Evolutionary conservation across 495 filamentous ascomycete species (phyloP), one percentile per base, ranked within the genome.

Genomic region (Lasiosphaeria miniovina): DNA sequence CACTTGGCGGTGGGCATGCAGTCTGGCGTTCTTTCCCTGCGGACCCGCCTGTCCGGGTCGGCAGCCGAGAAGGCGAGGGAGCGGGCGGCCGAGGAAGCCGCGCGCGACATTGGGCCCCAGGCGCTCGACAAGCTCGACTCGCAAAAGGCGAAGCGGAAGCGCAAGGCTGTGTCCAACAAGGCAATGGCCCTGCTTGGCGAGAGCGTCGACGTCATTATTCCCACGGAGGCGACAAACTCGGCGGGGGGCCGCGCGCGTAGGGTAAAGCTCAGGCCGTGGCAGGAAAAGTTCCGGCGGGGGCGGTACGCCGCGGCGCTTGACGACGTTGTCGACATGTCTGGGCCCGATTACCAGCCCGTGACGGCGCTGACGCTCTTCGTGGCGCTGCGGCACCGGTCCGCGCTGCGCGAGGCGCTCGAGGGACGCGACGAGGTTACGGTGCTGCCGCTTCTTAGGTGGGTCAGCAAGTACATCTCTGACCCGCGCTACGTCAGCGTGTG

Each of bases 1-100:
- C 94, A 99, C 74, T 80, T 99, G 36, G 91, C 87, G 6, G 93
- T 98, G 0, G 94, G 95, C 73, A 90, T 97, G 87, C 86, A 93
- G 61, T 94, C 90, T 3, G 95, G 95, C 36, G 78, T 96, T 1
- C 75, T 98, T 4, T 94, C 90, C 3, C 82, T 98, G 60, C 87
- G 88, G 67, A 98, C 95, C 24, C 85, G 93, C 0, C 82, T 95
- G 0, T 88, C 89, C 0, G 92, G 93, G 14, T 81, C 91, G 57
- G 87, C 92, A 52, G 93, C 94, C 49, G 82, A 87, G 38, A 84
- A 83, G 58, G 89, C 90, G 59, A 79, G 83, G 31, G 90, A 94
- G 61, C 85, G 88, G 49, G 86, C 87, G 48, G 90, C 90, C 73
- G 90, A 96, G 65, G 93, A 96, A 86, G 77, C 87, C 52, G 92